Percentiles rank a stretch among this genome's conserved stretches.
Evolutionary conservation across 1,139 yeast species (phyloP).

Genomic region (Yamadazyma membranifaciens): DNA sequence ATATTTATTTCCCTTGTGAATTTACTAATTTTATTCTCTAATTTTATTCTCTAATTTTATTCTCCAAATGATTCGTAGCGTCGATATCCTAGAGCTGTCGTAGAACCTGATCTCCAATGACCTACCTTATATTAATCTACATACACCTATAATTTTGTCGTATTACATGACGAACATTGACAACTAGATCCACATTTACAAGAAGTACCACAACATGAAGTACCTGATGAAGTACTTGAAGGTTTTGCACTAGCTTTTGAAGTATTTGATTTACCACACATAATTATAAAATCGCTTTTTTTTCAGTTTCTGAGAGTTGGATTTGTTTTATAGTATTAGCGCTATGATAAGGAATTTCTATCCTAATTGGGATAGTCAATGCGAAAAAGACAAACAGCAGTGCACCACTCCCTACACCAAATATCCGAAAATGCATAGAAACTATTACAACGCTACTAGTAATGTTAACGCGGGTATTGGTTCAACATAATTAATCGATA

Average conservation of each 20-base stretch:
- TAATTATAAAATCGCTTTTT: slow-evolving; percentile 1
- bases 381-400: slow-evolving; percentile 1
- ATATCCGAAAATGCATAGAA: no score
- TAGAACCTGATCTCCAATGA: no score
- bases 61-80: no score
- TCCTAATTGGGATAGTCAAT: slow-evolving; percentile 5
- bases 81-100: no score
- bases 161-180: slow-evolving; percentile 38
- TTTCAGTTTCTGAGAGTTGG: no score
- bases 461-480: no score
- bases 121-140: no score
- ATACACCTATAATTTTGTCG: slow-evolving; percentile 29
- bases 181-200: slow-evolving; percentile 47
- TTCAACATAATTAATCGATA: no score
- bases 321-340: neutral
- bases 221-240: slow-evolving; percentile 5
- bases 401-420: no score
- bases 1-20: slow-evolving; percentile 1
- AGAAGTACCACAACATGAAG: slow-evolving; percentile 34
- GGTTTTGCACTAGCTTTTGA: slow-evolving; percentile 5
- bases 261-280: slow-evolving; percentile 13
- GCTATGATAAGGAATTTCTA: neutral
- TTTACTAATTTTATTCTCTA: neutral
- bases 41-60: no score
- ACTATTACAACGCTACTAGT: no score